Percentiles rank a stretch among this genome's conserved stretches.
Conservation (phyloP, 805 yeast genomes). For the Yarrowia divulgata region DNA sequence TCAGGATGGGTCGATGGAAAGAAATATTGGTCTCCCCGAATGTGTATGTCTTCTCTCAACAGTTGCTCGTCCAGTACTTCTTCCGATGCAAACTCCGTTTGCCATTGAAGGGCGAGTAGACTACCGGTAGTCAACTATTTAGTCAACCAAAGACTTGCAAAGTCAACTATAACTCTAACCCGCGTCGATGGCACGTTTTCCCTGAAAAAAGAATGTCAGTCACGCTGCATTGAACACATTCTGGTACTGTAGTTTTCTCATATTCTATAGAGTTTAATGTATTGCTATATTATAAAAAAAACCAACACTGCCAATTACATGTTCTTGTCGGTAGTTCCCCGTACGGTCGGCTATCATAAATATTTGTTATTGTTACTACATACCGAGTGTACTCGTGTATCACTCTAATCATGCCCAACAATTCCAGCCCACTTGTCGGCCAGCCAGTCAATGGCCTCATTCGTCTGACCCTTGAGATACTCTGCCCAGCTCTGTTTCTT, state of each 20-base stretch:
- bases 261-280: too few relatives aligned
- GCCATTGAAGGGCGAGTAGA: neutral
- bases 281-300: too few relatives aligned
- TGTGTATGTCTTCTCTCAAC: slow-evolving; percentile 24
- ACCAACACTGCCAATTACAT: too few relatives aligned
- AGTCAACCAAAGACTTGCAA: too few relatives aligned
- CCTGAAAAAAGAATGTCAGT: too few relatives aligned
- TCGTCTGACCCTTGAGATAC: slow-evolving; percentile 37
- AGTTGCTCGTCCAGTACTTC: slow-evolving; percentile 6
- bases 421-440: slow-evolving; percentile 40
- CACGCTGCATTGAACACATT: too few relatives aligned
- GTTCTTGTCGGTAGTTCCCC: too few relatives aligned
- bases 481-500: slow-evolving; percentile 39
- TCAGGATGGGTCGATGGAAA: slow-evolving; percentile 15
- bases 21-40: neutral
- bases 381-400: neutral
- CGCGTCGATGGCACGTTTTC: too few relatives aligned
- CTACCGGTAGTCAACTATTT: neutral
- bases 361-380: slow-evolving; percentile 5
- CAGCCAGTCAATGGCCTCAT: slow-evolving; percentile 41
- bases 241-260: too few relatives aligned
- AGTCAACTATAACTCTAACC: too few relatives aligned
- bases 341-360: neutral
- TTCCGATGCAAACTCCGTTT: neutral
- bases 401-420: slow-evolving; percentile 16